Percentiles rank a stretch among this genome's conserved stretches.
phyloP scores from a whole-genome alignment of 2,329 filamentous ascomycete genomes.

The Coniochaeta sp. region DNA sequence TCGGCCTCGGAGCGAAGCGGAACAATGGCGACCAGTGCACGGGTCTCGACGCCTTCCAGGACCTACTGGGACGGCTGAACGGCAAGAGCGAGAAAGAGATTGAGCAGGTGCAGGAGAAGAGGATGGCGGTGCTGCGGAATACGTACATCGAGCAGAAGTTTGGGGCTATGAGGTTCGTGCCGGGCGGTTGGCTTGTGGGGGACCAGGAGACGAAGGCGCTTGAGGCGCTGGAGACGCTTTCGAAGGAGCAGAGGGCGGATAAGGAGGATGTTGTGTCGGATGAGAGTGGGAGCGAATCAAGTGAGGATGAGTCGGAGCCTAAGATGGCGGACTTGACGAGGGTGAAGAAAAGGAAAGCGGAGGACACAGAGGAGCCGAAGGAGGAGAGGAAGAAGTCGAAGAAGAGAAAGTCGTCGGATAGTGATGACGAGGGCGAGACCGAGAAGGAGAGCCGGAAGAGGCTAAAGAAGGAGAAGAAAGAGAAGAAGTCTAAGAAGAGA shows the following conservation, averaged over 20 bases:
- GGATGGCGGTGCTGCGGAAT: slow-evolving; percentile 64
- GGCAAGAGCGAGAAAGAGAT: slow-evolving; percentile 73
- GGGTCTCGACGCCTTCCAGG: slow-evolving; percentile 80
- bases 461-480: slow-evolving; percentile 31
- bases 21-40: slow-evolving; percentile 72
- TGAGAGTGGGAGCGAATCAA: not conserved
- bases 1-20: slow-evolving; percentile 78
- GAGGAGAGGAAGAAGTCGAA: slow-evolving; percentile 36
- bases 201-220: slow-evolving; percentile 32
- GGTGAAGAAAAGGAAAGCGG: slow-evolving; percentile 18
- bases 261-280: slow-evolving; percentile 12
- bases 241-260: slow-evolving; percentile 13
- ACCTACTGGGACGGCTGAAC: slow-evolving; percentile 80
- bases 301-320: not conserved
- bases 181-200: slow-evolving; percentile 65
- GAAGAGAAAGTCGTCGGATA: slow-evolving; percentile 39
- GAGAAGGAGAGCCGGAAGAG: slow-evolving; percentile 17
- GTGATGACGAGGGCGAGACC: slow-evolving; percentile 22
- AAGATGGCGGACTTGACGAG: slow-evolving; percentile 10
- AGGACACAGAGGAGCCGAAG: slow-evolving; percentile 17
- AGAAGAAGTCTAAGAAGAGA: slow-evolving; percentile 23
- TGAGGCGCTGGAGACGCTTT: not conserved
- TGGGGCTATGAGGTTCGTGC: slow-evolving; percentile 79
- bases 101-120: slow-evolving; percentile 60
- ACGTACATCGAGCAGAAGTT: slow-evolving; percentile 69